Conservation (phyloP, 805 yeast genomes). For the Wickerhamiella alocasiicola region DNA sequence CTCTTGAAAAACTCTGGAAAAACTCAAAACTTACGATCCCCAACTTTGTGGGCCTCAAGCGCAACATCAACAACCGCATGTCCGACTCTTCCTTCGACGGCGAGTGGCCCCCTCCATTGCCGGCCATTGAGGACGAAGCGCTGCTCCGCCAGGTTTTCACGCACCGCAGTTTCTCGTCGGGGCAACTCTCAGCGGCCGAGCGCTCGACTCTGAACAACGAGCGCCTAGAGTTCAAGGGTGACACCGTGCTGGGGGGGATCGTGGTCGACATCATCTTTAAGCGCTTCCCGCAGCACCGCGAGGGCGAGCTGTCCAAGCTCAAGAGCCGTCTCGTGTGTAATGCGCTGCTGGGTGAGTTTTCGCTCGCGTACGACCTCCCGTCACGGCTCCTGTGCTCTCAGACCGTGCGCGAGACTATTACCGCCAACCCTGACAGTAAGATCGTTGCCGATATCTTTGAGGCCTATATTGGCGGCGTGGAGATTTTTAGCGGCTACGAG, state of each 20-base stretch:
- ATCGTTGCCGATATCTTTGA: slow-evolving; percentile 83
- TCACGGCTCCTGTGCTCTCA: slow-evolving; percentile 1
- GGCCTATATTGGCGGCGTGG: slow-evolving; percentile 83
- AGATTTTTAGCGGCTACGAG: slow-evolving; percentile 20
- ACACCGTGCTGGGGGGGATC: slow-evolving; percentile 64
- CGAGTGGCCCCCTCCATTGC: slow-evolving; percentile 54
- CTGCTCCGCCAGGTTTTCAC: slow-evolving; percentile 62
- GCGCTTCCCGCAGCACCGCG: slow-evolving; percentile 55
- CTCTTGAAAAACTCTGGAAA: background rate
- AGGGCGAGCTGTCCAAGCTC: slow-evolving; percentile 66
- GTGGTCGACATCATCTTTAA: slow-evolving; percentile 57
- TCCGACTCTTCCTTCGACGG: background rate
- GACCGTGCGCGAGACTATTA: slow-evolving; percentile 21
- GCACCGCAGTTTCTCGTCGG: slow-evolving; percentile 37
- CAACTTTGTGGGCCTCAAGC: slow-evolving; percentile 1
- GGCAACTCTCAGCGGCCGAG: slow-evolving; percentile 15
- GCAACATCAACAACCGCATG: background rate
- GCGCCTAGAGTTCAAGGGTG: slow-evolving; percentile 82
- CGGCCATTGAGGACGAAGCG: slow-evolving; percentile 46
- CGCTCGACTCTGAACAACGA: slow-evolving; percentile 46
- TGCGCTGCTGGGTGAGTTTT: slow-evolving; percentile 55
- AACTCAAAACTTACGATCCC: slow-evolving; percentile 2
- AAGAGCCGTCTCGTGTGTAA: slow-evolving; percentile 66
- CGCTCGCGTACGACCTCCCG: slow-evolving; percentile 41
- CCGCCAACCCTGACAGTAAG: slow-evolving; percentile 45